Conservation (phyloP, 495 filamentous ascomycete genomes). For the Penicillium turbatum region DNA sequence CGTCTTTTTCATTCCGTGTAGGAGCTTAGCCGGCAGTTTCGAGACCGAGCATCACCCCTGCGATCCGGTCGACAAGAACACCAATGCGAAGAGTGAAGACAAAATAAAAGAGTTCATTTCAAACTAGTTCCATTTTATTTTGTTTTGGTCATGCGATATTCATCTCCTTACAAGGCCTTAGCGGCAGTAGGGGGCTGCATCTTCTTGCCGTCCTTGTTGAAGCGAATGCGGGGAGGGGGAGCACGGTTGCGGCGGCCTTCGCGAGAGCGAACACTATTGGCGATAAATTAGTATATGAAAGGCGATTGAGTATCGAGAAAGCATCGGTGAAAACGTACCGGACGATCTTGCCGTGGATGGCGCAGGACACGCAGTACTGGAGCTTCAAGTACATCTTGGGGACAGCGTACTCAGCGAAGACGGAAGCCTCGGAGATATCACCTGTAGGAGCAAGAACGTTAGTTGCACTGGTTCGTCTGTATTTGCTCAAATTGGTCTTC, state of each 20-base stretch:
- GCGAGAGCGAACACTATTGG: conserved; percentile 84
- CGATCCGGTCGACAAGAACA: conserved; percentile 23
- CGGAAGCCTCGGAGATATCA: conserved; percentile 99
- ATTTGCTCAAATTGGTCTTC: conserved; percentile 1
- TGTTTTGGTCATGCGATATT: conserved; percentile 25
- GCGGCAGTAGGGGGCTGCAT: conserved; percentile 84
- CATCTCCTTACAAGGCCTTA: conserved; percentile 55
- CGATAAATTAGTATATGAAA: conserved; percentile 27
- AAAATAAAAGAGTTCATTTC: conserved; percentile 37
- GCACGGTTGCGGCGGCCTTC: conserved; percentile 98
- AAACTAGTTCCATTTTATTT: conserved; percentile 40
- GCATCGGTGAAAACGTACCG: conserved; percentile 61
- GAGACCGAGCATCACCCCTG: conserved; percentile 14
- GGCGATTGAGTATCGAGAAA: not conserved
- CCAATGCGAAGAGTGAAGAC: conserved; percentile 26
- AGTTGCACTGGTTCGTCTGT: conserved; percentile 3
- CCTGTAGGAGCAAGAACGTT: conserved; percentile 48
- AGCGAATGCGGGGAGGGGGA: conserved; percentile 91
- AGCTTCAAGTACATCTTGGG: conserved; percentile 99
- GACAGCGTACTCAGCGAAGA: conserved; percentile 98
- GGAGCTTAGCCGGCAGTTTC: conserved; percentile 14
- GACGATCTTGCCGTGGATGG: conserved; percentile 99
- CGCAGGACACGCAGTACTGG: conserved; percentile 99
- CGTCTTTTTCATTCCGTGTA: conserved; percentile 18
- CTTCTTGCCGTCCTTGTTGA: conserved; percentile 99